phyloP scores from a whole-genome alignment of 2,329 filamentous ascomycete species.

The Alternaria arbusti region DNA sequence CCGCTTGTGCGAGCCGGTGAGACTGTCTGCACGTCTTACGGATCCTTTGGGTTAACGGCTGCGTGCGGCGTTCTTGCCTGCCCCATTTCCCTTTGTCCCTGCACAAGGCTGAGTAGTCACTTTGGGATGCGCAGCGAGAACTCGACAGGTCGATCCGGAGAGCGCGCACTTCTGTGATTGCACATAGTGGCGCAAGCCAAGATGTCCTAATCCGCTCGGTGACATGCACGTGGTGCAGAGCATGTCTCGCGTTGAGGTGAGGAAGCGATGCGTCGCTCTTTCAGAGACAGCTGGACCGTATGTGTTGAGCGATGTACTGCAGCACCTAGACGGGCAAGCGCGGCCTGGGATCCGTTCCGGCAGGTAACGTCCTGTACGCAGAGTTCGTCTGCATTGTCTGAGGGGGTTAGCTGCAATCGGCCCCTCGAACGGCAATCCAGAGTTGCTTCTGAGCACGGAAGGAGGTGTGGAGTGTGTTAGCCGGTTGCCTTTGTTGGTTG shows the following conservation, averaged over 20 bases:
- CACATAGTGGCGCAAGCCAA: conserved; percentile 13
- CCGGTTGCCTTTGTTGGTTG: conserved; percentile 20
- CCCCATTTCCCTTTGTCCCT: conserved; percentile 13
- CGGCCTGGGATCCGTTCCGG: conserved; percentile 3
- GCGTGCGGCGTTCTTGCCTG: conserved; percentile 31
- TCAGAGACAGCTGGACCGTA: conserved; percentile 2
- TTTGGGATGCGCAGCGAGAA: not conserved
- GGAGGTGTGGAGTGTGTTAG: conserved; percentile 11
- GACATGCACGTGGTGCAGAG: conserved; percentile 18
- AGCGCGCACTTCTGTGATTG: conserved; percentile 1
- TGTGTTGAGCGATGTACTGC: conserved; percentile 13
- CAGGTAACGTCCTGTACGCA: conserved; percentile 16
- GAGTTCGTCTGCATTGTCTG: conserved; percentile 13
- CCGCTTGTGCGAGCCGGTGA: conserved; percentile 32
- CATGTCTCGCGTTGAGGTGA: conserved; percentile 12
- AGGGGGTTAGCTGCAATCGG: conserved; percentile 20
- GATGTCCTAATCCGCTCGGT: conserved; percentile 11
- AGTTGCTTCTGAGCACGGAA: conserved; percentile 9
- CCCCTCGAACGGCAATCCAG: conserved; percentile 16
- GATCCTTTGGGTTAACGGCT: conserved; percentile 21
- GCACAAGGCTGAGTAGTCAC: conserved; percentile 13
- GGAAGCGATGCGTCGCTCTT: conserved; percentile 1
- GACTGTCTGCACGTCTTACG: conserved; percentile 30
- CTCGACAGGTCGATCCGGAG: conserved; percentile 1
- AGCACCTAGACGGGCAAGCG: conserved; percentile 5